Conservation (phyloP, 78 protist species). For the Dictyostelium brefeldianum region DNA sequence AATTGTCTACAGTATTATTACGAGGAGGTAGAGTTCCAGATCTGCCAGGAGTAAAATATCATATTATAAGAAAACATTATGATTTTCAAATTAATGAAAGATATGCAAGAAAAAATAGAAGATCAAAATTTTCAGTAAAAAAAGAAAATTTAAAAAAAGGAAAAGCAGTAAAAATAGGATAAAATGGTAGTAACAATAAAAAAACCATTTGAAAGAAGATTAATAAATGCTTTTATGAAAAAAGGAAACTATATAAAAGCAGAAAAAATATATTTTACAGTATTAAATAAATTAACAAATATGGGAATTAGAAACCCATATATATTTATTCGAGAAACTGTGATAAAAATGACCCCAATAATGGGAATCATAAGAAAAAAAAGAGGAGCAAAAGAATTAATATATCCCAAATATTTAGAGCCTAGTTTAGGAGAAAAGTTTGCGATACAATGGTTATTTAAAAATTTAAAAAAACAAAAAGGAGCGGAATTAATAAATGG, state of each 20-base stretch:
- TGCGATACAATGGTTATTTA: constrained; percentile 7
- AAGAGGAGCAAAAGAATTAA: not conserved
- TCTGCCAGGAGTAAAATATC: constrained; percentile 43
- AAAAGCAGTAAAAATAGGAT: not conserved
- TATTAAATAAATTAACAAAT: constrained; percentile 9
- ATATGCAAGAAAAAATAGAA: constrained; percentile 10
- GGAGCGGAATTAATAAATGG: not conserved
- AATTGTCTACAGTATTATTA: constrained; percentile 29
- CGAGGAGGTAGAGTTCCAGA: constrained; percentile 36
- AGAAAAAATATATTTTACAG: not conserved
- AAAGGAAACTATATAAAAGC: constrained; percentile 24
- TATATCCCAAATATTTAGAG: not conserved
- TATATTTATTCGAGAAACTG: not conserved
- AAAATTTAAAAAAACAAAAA: not conserved
- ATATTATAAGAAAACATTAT: constrained; percentile 14
- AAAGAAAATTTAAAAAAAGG: not conserved
- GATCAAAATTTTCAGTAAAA: constrained; percentile 15
- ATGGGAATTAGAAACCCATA: not conserved
- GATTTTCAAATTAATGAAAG: constrained; percentile 14
- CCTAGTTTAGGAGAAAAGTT: not conserved
- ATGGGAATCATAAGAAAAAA: not conserved
- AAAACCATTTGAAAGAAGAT: constrained; percentile 6
- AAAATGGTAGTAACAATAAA: not conserved
- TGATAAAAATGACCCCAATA: not conserved
- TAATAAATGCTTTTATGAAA: constrained; percentile 32